Conservation (phyloP, 441 rosid genomes). For the Populus hybrid region DNA sequence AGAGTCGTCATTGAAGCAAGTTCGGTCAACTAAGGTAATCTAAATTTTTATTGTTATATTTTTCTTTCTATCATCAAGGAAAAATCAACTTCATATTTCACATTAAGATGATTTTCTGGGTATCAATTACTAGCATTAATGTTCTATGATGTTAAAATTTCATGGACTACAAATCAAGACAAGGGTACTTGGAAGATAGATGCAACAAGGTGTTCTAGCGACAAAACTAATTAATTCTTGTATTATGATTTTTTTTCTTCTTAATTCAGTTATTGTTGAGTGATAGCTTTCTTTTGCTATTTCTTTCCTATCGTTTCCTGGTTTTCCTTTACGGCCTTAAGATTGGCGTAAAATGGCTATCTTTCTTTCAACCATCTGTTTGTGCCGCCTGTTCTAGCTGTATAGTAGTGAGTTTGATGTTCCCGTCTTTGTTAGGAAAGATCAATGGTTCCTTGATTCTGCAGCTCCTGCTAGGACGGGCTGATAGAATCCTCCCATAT, state of each 20-base stretch:
- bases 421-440: neutral
- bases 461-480: neutral
- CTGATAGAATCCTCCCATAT: neutral
- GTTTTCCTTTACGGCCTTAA: neutral
- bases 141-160: neutral
- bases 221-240: neutral
- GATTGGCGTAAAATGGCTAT: too few species aligned
- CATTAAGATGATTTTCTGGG: neutral
- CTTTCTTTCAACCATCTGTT: neutral
- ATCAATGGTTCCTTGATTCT: neutral
- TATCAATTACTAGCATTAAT: neutral
- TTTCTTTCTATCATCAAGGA: neutral
- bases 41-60: neutral
- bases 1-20: slow-evolving; percentile 77
- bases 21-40: slow-evolving; percentile 81
- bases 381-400: neutral
- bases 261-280: neutral
- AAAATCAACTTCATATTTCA: neutral
- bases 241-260: neutral
- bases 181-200: neutral
- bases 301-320: neutral
- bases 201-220: neutral
- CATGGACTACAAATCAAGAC: neutral
- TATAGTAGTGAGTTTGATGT: neutral
- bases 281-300: neutral